Conservation (phyloP, 176 grass and related monocot species). For the Triticum monococcum region DNA sequence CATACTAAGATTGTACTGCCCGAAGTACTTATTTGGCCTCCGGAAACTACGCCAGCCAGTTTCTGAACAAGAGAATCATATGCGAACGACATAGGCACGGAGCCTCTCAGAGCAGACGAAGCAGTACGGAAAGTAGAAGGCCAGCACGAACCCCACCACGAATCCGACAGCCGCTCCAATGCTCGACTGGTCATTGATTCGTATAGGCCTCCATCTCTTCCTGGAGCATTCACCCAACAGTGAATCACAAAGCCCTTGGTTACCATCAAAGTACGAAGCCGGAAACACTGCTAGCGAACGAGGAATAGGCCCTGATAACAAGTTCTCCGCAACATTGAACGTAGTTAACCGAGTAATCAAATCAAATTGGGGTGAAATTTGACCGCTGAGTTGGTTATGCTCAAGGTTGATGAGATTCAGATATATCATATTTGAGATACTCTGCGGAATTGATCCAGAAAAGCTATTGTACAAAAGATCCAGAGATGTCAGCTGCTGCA, state of each 20-base stretch:
- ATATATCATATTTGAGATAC: neutral
- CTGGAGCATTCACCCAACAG: neutral
- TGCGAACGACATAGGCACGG: neutral
- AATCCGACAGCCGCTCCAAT: neutral
- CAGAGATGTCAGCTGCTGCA: conserved; percentile 13
- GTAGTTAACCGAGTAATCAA: neutral
- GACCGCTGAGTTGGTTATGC: conserved; percentile 30
- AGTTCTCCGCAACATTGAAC: conserved; percentile 39
- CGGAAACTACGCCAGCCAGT: too few species aligned
- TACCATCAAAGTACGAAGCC: neutral
- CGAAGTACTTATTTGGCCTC: too few species aligned
- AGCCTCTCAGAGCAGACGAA: neutral
- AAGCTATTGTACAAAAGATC: conserved; percentile 59
- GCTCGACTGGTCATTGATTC: neutral
- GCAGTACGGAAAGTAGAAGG: conserved; percentile 5
- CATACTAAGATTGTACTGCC: too few species aligned
- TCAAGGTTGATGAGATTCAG: conserved; percentile 34
- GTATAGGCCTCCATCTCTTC: neutral
- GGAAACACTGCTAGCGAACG: neutral
- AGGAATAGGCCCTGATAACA: neutral
- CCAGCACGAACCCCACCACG: neutral
- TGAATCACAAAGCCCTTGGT: conserved; percentile 1
- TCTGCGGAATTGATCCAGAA: conserved; percentile 35
- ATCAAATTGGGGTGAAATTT: conserved; percentile 5
- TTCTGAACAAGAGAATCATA: too few species aligned